A percentile compares a stretch with the other conserved stretches of the same genome.
Evolutionary conservation across 106 monocot genomes (phyloP).

Genomic region (Amphibolis antarctica): DNA sequence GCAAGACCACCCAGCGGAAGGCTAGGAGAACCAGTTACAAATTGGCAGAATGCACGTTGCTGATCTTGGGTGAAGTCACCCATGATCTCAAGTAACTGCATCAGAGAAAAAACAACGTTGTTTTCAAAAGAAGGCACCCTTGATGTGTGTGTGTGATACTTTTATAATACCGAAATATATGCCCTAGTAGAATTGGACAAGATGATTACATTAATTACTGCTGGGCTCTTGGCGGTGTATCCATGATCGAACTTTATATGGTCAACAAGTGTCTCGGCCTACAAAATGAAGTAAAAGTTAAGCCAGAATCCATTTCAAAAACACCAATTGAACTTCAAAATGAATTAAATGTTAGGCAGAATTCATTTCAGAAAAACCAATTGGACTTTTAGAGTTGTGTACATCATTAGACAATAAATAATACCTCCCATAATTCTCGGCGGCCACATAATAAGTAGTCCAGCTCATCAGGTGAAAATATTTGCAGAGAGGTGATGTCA

Average conservation of each 20-base stretch:
- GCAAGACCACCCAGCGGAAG: conserved; percentile 92
- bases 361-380: not conserved
- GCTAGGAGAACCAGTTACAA: conserved; percentile 93
- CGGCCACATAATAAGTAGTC: conserved; percentile 89
- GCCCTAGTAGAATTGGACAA: not conserved
- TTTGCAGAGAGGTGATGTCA: conserved; percentile 73
- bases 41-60: conserved; percentile 84
- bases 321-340: no score
- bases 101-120: not conserved
- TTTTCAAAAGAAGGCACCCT: not conserved
- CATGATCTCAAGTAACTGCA: conserved; percentile 88
- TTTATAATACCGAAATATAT: not conserved
- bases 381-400: not conserved
- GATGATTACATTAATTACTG: conserved; percentile 52
- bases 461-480: conserved; percentile 82
- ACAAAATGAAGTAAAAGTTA: conserved; percentile 4
- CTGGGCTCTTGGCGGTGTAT: conserved; percentile 80
- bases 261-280: conserved; percentile 71
- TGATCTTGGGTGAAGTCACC: conserved; percentile 77
- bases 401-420: not conserved
- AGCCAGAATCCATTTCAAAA: not conserved
- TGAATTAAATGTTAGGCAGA: not conserved
- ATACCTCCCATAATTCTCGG: conserved; percentile 91
- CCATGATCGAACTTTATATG: conserved; percentile 99
- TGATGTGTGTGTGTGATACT: no score